Evolutionary conservation across 495 filamentous ascomycete genomes (phyloP), one percentile per base, ranked within the genome.

Genomic region (Amorphotheca resinae): DNA sequence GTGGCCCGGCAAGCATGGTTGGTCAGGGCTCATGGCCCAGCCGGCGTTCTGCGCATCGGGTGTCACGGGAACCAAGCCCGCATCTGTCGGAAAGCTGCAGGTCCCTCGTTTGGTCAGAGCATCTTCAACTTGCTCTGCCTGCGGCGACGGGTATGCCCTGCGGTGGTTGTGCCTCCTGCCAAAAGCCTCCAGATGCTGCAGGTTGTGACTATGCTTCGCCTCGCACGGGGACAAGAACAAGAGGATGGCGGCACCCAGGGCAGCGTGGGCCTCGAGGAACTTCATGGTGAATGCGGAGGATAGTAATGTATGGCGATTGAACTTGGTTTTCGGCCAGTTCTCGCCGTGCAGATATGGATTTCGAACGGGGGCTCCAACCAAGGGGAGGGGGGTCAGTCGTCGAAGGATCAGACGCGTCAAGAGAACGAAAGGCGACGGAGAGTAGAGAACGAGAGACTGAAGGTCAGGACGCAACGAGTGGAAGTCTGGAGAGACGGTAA

Each of bases 21-120:
- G 72, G 61, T 91, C 73, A 6, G 82, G 81, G 54, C 79, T 82
- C 74, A 91, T 80, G 25, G 84, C 84, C 78, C 84, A 91, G 46
- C 84, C 84, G 25, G 68, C 82, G 62, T 91, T 91, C 52, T 62
- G 48, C 20, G 49, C 56, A 37, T 65, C 69, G 5, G 84, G 81
- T 3, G 76, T 80, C 21, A 89, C 69, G 23, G 70, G 58, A 33
- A 87, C 73, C 50, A 88, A 60, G 28, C 83, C 82, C 17, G 74
- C 76, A 53, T 82, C 67, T 28, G 58, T 59, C 12, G 84, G 84
- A 55, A 88, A 80, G 41, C 69, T 46, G 58, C 84, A 88, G 11
- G 25, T 28, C 22, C 66, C 69, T 40, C 73, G 51, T 30, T 45
- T 51, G 26, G 45, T 9, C 37, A 56, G 18, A 7, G 17, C 47